These are phyloP conservation scores for Debaryomyces castellii DNA, from an alignment of 805 yeast species.

Conservation along the genomic window DNA sequence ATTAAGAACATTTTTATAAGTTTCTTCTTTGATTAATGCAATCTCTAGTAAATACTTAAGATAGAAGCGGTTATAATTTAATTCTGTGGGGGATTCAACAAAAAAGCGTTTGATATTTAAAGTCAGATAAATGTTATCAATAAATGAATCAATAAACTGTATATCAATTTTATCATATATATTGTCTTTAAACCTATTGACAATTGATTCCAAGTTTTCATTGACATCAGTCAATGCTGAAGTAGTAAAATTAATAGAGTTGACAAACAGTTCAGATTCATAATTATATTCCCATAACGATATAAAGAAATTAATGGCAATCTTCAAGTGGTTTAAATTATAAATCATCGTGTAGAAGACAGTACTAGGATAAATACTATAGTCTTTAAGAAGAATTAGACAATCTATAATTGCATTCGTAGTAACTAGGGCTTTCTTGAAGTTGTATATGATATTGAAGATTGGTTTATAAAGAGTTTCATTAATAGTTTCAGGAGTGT, in stretches of 20 bases:
- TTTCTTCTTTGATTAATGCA: background rate
- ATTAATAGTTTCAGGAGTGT: background rate
- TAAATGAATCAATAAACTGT: background rate
- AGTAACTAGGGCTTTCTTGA: background rate
- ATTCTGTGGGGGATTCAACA: background rate
- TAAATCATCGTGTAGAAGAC: background rate
- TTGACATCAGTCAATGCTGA: conserved; percentile 1
- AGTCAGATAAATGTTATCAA: background rate
- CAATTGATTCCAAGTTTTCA: background rate
- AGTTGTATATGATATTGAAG: background rate
- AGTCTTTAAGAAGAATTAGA: background rate
- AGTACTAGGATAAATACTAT: background rate
- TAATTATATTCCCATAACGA: conserved; percentile 12
- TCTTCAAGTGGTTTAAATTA: background rate
- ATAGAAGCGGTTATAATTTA: background rate
- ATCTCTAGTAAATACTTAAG: background rate
- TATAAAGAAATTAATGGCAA: background rate
- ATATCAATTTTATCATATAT: conserved; percentile 1
- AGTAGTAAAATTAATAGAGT: background rate
- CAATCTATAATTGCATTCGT: background rate
- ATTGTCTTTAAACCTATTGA: conserved; percentile 2
- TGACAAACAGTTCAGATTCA: conserved; percentile 1
- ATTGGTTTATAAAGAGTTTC: background rate
- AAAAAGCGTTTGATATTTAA: background rate
- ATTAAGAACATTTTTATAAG: background rate